Conservation (phyloP, 1,139 yeast species). For the Kodamaea plutei region DNA sequence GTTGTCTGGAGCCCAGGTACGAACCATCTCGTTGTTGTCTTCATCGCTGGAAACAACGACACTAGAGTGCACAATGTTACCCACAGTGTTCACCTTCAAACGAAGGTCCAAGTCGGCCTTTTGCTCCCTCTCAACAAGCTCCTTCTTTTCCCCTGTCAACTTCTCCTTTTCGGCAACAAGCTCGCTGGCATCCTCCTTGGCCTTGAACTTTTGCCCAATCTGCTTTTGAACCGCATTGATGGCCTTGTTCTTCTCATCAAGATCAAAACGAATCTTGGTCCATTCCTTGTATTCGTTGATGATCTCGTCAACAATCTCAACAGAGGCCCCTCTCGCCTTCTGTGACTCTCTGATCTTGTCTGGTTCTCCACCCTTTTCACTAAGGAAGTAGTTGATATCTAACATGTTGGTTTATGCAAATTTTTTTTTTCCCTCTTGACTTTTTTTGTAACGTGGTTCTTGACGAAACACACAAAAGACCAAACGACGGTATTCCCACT, state of each 20-base stretch:
- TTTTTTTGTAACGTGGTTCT: too few species aligned
- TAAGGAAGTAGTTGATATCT: slow-evolving; percentile 86
- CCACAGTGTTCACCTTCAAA: slow-evolving; percentile 80
- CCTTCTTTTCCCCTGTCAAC: slow-evolving; percentile 65
- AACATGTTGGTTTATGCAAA: slow-evolving; percentile 60
- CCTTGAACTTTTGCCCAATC: slow-evolving; percentile 87
- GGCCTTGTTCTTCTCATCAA: slow-evolving; percentile 85
- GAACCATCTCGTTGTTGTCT: slow-evolving; percentile 82
- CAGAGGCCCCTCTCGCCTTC: slow-evolving; percentile 90
- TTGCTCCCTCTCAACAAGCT: slow-evolving; percentile 62
- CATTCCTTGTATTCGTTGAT: slow-evolving; percentile 86
- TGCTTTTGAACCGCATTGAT: slow-evolving; percentile 87
- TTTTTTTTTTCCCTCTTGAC: slow-evolving; percentile 1
- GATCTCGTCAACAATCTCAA: slow-evolving; percentile 93
- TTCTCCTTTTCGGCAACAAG: slow-evolving; percentile 77
- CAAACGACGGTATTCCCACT: too few species aligned
- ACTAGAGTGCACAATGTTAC: slow-evolving; percentile 88
- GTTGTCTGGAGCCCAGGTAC: slow-evolving; percentile 76
- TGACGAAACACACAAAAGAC: too few species aligned
- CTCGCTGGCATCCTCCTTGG: slow-evolving; percentile 89
- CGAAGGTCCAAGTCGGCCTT: slow-evolving; percentile 74
- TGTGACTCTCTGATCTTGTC: slow-evolving; percentile 84
- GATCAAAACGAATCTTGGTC: slow-evolving; percentile 88
- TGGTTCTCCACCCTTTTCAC: slow-evolving; percentile 96
- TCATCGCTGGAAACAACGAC: slow-evolving; percentile 88